Conservation (phyloP, 2,329 filamentous ascomycete genomes). For the Metarhizium anisopliae region DNA sequence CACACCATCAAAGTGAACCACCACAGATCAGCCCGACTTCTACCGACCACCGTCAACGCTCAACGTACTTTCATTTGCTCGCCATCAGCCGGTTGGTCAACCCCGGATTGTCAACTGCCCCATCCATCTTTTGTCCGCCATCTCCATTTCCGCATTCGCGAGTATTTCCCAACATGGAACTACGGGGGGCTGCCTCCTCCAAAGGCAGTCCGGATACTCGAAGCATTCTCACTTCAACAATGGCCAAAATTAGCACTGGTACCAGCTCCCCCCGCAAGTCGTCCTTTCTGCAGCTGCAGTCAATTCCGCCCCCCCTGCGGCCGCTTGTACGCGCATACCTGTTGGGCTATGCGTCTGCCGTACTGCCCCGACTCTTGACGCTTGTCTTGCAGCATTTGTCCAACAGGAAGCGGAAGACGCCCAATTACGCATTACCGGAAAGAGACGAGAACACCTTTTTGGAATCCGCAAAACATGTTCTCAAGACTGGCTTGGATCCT, state of each 20-base stretch:
- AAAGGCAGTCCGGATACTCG: not conserved
- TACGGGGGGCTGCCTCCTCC: not conserved
- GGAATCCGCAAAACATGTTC: slow-evolving; percentile 27
- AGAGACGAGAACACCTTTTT: slow-evolving; percentile 22
- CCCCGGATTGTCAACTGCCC: not conserved
- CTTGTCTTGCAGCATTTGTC: slow-evolving; percentile 42
- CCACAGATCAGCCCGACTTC: not conserved
- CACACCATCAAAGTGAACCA: not conserved
- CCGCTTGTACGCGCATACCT: slow-evolving; percentile 52
- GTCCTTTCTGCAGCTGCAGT: slow-evolving; percentile 13
- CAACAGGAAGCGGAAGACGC: slow-evolving; percentile 21
- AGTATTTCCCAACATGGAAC: slow-evolving; percentile 2
- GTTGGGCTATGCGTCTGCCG: slow-evolving; percentile 50
- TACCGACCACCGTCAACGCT: not conserved
- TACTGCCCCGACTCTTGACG: slow-evolving; percentile 46
- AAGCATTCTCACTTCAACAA: not conserved
- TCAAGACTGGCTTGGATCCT: slow-evolving; percentile 42
- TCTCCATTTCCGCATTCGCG: not conserved
- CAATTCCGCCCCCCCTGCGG: slow-evolving; percentile 40
- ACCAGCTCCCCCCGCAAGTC: not conserved
- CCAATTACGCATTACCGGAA: slow-evolving; percentile 18
- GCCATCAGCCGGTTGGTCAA: not conserved
- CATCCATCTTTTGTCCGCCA: not conserved
- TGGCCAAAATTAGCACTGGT: not conserved
- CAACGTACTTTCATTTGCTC: not conserved